Percentiles rank a stretch among this genome's conserved stretches.
These are phyloP conservation scores for Candida fluviatilis DNA, from an alignment of 805 yeast genomes.

Conservation along the genomic window DNA sequence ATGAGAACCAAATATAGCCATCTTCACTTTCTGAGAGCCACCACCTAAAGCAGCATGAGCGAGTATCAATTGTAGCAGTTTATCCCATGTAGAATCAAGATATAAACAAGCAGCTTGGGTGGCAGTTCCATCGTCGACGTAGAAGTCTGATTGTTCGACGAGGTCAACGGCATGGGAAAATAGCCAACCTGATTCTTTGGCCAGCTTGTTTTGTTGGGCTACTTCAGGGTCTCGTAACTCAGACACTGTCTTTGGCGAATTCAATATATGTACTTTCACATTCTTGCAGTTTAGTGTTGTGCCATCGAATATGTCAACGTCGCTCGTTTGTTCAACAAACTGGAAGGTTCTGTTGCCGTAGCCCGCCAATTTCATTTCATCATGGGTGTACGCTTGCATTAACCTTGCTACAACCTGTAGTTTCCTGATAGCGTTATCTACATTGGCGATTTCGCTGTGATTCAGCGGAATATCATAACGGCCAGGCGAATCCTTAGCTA, in stretches of 20 bases:
- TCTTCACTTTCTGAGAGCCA: conserved; percentile 59
- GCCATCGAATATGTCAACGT: conserved; percentile 28
- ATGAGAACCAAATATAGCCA: conserved; percentile 94
- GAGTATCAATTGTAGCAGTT: conserved; percentile 48
- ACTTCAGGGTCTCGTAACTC: conserved; percentile 72
- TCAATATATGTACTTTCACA: conserved; percentile 78
- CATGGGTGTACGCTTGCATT: conserved; percentile 90
- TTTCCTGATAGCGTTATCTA: conserved; percentile 69
- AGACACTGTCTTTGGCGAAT: conserved; percentile 59
- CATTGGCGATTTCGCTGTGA: conserved; percentile 56
- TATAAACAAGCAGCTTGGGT: conserved; percentile 82
- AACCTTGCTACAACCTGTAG: conserved; percentile 78
- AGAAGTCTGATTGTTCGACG: conserved; percentile 32
- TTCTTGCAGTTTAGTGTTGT: conserved; percentile 8
- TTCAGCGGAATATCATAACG: conserved; percentile 62
- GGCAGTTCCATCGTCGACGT: conserved; percentile 43
- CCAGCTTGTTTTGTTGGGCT: conserved; percentile 84
- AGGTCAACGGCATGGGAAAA: conserved; percentile 78
- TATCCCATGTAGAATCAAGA: conserved; percentile 84
- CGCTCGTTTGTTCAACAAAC: conserved; percentile 52
- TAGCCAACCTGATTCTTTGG: conserved; percentile 68
- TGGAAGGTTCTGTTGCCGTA: conserved; percentile 76
- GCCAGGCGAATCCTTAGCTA: conserved; percentile 73
- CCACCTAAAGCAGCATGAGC: conserved; percentile 97
- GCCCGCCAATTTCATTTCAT: conserved; percentile 77